Base-by-base conservation (phyloP, 495 filamentous ascomycete species). In the Neurospora sp. region DNA sequence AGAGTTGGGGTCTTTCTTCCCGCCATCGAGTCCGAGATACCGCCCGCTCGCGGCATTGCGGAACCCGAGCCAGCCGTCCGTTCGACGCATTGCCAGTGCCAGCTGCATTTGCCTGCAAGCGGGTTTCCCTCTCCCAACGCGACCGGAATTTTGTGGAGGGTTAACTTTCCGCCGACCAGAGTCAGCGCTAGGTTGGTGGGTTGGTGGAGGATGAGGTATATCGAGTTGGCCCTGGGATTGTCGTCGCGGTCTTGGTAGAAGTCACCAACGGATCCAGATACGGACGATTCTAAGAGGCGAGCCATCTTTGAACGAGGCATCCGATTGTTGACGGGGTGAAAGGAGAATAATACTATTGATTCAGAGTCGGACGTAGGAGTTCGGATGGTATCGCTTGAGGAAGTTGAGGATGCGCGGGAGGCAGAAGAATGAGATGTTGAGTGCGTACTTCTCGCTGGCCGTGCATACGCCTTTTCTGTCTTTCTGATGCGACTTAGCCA, bases 161-260 rank as follows among this genome's bases (percentile, higher is more conserved):
- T 1, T 0, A 31, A 1, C 7, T 3, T 3, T 0, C 53, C 53
- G 22, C 14, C 6, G 14, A 61, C 27, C 14, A 61, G 0, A 0
- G 3, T 61, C 14, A 61, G 14, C 0, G 53, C 53, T 35, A 61
- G 53, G 6, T 61, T 61, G 53, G 22, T 61, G 6, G 53, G 53
- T 0, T 61, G 12, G 7, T 61, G 27, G 1, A 61, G 27, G 27
- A 61, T 35, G 6, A 61, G 2, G 0, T 61, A 61, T 16, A 27
- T 35, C 6, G 53, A 61, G 0, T 18, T 8, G 27, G 12, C 6
- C 14, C 12, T 3, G 12, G 27, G 53, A 35, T 61, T 61, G 0
- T 61, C 53, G 14, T 61, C 27, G 4, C 27, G 27, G 27, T 35
- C 53, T 8, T 0, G 53, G 53, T 61, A 61, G 53, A 35, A 3